Percentiles rank a stretch among this genome's conserved stretches.
phyloP scores from a whole-genome alignment of 352 stramenopile genomes.

The Phytopythium mirpurense region DNA sequence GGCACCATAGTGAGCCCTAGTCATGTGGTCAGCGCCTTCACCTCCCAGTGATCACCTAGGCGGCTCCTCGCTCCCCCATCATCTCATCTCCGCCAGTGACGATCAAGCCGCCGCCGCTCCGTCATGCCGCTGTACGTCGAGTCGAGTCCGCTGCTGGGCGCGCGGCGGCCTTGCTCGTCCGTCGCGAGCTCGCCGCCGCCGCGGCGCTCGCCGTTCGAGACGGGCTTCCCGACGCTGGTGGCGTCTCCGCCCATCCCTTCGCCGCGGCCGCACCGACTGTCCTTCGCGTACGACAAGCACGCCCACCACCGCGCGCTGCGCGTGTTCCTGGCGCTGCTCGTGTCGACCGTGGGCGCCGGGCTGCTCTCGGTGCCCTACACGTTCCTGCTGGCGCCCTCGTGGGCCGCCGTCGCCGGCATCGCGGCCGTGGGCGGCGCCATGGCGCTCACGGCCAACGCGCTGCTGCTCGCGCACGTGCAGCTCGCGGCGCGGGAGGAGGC shows the following conservation, averaged over 20 bases:
- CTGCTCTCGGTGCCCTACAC: conserved; percentile 72
- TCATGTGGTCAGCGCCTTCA: no score
- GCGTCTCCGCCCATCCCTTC: conserved; percentile 41
- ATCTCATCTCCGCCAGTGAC: no score
- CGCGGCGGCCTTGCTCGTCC: conserved; percentile 7
- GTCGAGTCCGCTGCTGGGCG: conserved; percentile 17
- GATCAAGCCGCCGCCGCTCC: neutral
- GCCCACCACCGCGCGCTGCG: conserved; percentile 37
- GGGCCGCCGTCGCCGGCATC: conserved; percentile 34
- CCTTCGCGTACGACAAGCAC: conserved; percentile 36
- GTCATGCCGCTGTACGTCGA: conserved; percentile 10
- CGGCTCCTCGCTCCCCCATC: no score
- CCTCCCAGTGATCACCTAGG: no score
- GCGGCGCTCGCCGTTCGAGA: conserved; percentile 61
- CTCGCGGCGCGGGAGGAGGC: conserved; percentile 41
- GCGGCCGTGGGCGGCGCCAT: conserved; percentile 45
- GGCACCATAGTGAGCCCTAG: neutral
- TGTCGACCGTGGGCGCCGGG: conserved; percentile 68
- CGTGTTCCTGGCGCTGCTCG: conserved; percentile 76
- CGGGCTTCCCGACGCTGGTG: conserved; percentile 67
- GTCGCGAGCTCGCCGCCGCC: conserved; percentile 17
- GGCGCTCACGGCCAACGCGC: conserved; percentile 46
- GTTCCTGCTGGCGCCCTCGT: conserved; percentile 47
- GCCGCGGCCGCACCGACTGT: conserved; percentile 44
- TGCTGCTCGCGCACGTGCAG: conserved; percentile 55